phyloP scores from a whole-genome alignment of 2,329 filamentous ascomycete genomes.

The Ophiostoma novo-ulmi region DNA sequence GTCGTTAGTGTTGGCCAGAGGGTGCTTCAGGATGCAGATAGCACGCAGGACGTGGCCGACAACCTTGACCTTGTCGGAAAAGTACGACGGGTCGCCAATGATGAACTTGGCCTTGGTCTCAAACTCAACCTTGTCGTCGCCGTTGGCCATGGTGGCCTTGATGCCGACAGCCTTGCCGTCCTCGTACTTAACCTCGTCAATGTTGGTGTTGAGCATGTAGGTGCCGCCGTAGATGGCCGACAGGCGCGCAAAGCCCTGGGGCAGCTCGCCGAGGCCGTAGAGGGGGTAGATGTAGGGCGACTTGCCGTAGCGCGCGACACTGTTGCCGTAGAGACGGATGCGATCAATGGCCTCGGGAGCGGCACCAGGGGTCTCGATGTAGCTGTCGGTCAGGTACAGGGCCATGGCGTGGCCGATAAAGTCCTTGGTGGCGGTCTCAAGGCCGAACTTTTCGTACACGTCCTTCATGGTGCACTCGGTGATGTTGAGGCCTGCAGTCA shows the following conservation, averaged over 20 bases:
- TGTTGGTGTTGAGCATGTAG: slow-evolving; percentile 96
- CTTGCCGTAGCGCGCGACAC: slow-evolving; percentile 94
- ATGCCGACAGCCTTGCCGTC: slow-evolving; percentile 84
- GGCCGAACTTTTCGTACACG: slow-evolving; percentile 96
- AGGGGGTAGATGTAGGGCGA: slow-evolving; percentile 99
- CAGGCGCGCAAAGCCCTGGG: slow-evolving; percentile 93
- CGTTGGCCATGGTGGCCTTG: slow-evolving; percentile 92
- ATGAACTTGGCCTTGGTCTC: slow-evolving; percentile 95
- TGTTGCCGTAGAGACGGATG: slow-evolving; percentile 95
- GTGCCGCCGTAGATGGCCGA: slow-evolving; percentile 98
- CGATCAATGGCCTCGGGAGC: slow-evolving; percentile 84
- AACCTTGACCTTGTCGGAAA: slow-evolving; percentile 80
- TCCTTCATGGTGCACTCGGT: slow-evolving; percentile 84
- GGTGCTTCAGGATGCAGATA: slow-evolving; percentile 96
- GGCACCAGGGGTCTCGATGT: slow-evolving; percentile 66
- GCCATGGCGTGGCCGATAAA: slow-evolving; percentile 99
- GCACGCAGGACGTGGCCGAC: slow-evolving; percentile 89
- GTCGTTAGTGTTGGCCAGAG: slow-evolving; percentile 81
- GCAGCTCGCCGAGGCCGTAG: slow-evolving; percentile 93
- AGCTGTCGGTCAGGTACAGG: slow-evolving; percentile 83
- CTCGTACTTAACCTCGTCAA: slow-evolving; percentile 86
- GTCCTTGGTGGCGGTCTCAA: slow-evolving; percentile 83
- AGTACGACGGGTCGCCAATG: slow-evolving; percentile 94
- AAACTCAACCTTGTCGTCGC: slow-evolving; percentile 82
- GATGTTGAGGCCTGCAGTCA: slow-evolving; percentile 66